Evolutionary conservation across 2,329 filamentous ascomycete genomes (phyloP).

Genomic region (Alternaria dauci): DNA sequence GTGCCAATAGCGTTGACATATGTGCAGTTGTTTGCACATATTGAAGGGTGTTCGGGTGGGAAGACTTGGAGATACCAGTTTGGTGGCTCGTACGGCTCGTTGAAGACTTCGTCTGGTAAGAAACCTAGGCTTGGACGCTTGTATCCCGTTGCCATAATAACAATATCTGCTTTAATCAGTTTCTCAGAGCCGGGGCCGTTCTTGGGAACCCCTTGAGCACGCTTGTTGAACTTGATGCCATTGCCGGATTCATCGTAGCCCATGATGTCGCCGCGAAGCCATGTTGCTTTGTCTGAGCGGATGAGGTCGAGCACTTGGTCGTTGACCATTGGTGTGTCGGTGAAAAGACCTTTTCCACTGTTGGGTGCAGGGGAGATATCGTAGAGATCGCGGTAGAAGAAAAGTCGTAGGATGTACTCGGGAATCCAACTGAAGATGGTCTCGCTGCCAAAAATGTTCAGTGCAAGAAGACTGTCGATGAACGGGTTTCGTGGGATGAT

Average conservation of each 20-base stretch:
- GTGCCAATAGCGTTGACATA: constrained; percentile 82
- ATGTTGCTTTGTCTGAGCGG: constrained; percentile 74
- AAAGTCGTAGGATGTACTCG: constrained; percentile 74
- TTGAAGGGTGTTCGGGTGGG: constrained; percentile 74
- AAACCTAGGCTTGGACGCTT: constrained; percentile 77
- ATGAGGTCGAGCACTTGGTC: constrained; percentile 80
- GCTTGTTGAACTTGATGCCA: constrained; percentile 75
- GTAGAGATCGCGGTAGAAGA: constrained; percentile 84
- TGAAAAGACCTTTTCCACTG: constrained; percentile 75
- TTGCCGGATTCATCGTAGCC: constrained; percentile 68
- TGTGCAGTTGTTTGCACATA: constrained; percentile 85
- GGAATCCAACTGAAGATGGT: constrained; percentile 80
- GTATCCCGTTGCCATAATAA: constrained; percentile 86
- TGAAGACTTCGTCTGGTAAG: constrained; percentile 75
- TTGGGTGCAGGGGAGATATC: constrained; percentile 70
- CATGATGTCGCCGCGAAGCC: constrained; percentile 82
- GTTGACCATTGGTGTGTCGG: constrained; percentile 87
- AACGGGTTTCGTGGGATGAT: constrained; percentile 83
- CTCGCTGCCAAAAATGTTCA: constrained; percentile 83
- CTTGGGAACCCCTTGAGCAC: constrained; percentile 75
- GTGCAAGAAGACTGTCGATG: constrained; percentile 74
- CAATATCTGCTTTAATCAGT: constrained; percentile 75
- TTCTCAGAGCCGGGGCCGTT: constrained; percentile 74
- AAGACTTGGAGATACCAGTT: constrained; percentile 93
- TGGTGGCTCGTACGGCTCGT: constrained; percentile 76